Conservation (phyloP, 2,329 filamentous ascomycete genomes). For the Monosporascus sp. region DNA sequence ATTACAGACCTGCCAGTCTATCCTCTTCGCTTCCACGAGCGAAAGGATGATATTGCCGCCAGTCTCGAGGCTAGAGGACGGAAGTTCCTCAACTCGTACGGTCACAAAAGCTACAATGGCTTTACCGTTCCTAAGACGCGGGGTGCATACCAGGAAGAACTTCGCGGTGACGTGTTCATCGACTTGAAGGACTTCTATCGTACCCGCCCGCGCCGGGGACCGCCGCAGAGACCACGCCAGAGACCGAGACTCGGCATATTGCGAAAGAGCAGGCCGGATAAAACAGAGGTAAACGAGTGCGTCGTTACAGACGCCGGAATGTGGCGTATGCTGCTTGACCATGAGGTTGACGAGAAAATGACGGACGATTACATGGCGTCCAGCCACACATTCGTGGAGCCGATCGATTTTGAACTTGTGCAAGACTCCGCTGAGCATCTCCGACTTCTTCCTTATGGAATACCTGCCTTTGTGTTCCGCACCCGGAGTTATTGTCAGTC, state of each 20-base stretch:
- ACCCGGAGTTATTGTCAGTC: slow-evolving; percentile 4
- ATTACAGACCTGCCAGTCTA: slow-evolving; percentile 3
- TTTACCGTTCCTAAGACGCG: background rate
- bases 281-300: background rate
- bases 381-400: background rate
- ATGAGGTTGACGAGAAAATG: background rate
- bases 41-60: background rate
- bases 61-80: slow-evolving; percentile 2
- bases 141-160: background rate
- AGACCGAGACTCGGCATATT: slow-evolving; percentile 3
- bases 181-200: slow-evolving; percentile 4
- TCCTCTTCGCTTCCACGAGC: slow-evolving; percentile 1
- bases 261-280: background rate
- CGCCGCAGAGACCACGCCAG: too few species aligned
- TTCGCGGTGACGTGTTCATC: slow-evolving; percentile 3
- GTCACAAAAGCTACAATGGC: slow-evolving; percentile 4
- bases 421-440: background rate
- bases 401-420: background rate
- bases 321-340: background rate
- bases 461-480: background rate
- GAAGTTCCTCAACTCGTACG: slow-evolving; percentile 1
- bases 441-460: background rate
- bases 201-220: background rate
- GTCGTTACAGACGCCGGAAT: background rate
- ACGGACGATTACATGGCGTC: background rate